Conservation (phyloP, 495 filamentous ascomycete species). For the Aspergillus hancockii region DNA sequence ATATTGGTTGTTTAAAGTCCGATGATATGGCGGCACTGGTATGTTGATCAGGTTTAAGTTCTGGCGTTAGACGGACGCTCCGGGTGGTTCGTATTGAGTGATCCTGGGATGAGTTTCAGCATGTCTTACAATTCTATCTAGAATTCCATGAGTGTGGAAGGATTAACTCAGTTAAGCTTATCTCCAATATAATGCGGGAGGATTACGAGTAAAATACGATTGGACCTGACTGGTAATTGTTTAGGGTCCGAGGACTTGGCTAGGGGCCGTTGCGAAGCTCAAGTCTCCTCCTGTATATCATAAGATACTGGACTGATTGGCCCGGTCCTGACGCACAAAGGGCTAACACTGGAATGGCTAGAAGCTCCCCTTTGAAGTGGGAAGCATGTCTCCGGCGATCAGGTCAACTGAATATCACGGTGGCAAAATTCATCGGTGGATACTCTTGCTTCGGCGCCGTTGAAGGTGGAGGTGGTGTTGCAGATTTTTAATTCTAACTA, state of each 20-base stretch:
- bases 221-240: neutral
- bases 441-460: too few relatives aligned
- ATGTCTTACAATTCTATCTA: neutral
- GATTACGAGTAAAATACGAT: too few relatives aligned
- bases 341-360: neutral
- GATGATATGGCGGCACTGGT: too few relatives aligned
- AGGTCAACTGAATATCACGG: neutral
- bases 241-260: neutral
- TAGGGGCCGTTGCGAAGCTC: neutral
- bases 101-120: neutral
- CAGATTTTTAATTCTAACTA: neutral
- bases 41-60: too few relatives aligned
- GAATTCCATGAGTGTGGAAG: too few relatives aligned
- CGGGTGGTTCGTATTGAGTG: neutral
- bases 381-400: neutral
- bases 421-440: neutral
- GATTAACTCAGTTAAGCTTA: conserved; percentile 1
- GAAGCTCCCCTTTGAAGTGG: neutral
- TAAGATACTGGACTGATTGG: neutral
- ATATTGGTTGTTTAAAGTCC: too few relatives aligned
- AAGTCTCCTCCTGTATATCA: neutral
- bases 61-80: neutral
- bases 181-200: neutral
- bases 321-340: neutral
- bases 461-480: neutral